Percentiles rank a stretch among this genome's conserved stretches.
Conservation (phyloP, 306 rosid genomes). For the Begonia loranthoides region DNA sequence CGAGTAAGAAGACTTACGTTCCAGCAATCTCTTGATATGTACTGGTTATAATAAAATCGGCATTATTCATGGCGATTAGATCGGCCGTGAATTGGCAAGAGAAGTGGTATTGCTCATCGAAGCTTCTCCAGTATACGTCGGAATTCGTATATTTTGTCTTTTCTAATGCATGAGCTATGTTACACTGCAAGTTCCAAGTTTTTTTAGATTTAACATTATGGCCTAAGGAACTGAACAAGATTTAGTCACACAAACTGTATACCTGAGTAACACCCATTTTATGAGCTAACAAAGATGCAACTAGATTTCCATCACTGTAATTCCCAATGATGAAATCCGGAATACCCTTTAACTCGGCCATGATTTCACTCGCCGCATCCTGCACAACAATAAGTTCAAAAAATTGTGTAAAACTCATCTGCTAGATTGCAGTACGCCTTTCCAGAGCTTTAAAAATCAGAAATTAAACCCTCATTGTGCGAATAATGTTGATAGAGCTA, state of each 20-base stretch:
- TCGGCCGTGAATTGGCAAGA: conserved; percentile 95
- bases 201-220: conserved; percentile 5
- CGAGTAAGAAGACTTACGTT: conserved; percentile 36
- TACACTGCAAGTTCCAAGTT: conserved; percentile 43
- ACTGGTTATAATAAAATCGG: conserved; percentile 95
- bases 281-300: conserved; percentile 73
- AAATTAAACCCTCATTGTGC: too few species aligned
- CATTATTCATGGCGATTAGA: conserved; percentile 78
- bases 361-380: conserved; percentile 77
- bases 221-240: conserved; percentile 5
- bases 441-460: too few species aligned
- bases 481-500: too few species aligned
- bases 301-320: conserved; percentile 95
- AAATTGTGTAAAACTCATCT: background rate
- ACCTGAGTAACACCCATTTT: conserved; percentile 98
- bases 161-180: conserved; percentile 88
- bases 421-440: too few species aligned
- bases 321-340: conserved; percentile 93
- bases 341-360: conserved; percentile 62
- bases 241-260: conserved; percentile 3
- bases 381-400: conserved; percentile 10
- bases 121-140: conserved; percentile 71
- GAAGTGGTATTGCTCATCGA: conserved; percentile 82
- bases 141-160: conserved; percentile 94
- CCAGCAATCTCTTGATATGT: conserved; percentile 99